A percentile compares a stretch with the other conserved stretches of the same genome.
Evolutionary conservation across 345 rosid genomes (phyloP).

Genomic region (Capsella bursapastoris): DNA sequence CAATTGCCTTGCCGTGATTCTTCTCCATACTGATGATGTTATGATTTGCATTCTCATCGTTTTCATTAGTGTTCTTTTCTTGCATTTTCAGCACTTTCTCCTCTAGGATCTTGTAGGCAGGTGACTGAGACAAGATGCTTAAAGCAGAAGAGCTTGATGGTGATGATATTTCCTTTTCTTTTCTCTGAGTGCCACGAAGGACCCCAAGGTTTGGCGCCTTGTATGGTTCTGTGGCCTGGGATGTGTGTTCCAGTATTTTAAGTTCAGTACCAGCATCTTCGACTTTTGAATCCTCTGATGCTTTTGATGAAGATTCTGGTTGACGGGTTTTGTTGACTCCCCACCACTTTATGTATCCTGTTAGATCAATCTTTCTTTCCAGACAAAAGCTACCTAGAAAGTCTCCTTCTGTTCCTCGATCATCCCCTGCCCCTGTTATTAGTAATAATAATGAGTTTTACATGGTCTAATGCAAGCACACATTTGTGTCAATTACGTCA

Average conservation of each 20-base stretch:
- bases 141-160: constrained; percentile 60
- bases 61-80: constrained; percentile 59
- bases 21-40: constrained; percentile 71
- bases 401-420: constrained; percentile 73
- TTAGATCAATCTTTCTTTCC: constrained; percentile 87
- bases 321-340: constrained; percentile 74
- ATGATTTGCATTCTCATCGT: constrained; percentile 84
- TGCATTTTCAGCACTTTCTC: constrained; percentile 74
- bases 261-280: constrained; percentile 83
- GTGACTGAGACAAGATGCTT: constrained; percentile 79
- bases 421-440: constrained; percentile 66
- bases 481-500: neutral
- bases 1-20: constrained; percentile 70
- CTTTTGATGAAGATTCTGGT: constrained; percentile 63
- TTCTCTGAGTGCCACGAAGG: constrained; percentile 51
- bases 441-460: neutral
- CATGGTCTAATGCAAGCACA: constrained; percentile 21
- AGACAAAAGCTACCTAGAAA: constrained; percentile 70
- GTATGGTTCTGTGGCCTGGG: constrained; percentile 78
- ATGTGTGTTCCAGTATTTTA: constrained; percentile 67
- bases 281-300: constrained; percentile 63
- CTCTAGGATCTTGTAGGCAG: constrained; percentile 82
- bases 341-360: constrained; percentile 95
- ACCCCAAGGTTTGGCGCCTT: constrained; percentile 82
- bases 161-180: constrained; percentile 51